These are phyloP conservation scores for Pseudocercospora ulei DNA, from an alignment of 2,329 filamentous ascomycete genomes.

Conservation along the genomic window DNA sequence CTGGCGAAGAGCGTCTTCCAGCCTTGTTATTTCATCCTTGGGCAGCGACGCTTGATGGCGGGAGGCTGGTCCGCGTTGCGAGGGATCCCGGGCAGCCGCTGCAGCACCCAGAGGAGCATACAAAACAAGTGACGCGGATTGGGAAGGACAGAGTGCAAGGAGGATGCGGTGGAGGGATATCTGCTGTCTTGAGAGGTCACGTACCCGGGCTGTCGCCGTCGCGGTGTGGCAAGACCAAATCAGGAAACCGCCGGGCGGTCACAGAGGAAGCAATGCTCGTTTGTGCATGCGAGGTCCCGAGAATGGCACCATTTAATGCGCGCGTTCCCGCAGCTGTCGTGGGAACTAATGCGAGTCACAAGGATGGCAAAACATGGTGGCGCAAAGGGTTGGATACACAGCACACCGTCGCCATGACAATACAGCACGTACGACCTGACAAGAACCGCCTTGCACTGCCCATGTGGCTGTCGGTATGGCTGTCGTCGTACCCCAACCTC, in stretches of 20 bases:
- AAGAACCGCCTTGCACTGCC: conserved; percentile 7
- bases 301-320: conserved; percentile 13
- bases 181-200: conserved; percentile 15
- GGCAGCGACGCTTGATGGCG: conserved; percentile 13
- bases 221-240: conserved; percentile 8
- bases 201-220: conserved; percentile 15
- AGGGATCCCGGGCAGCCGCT: conserved; percentile 25
- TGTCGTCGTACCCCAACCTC: conserved; percentile 5
- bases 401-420: conserved; percentile 9
- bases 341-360: conserved; percentile 16
- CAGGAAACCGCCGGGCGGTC: conserved; percentile 13
- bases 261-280: conserved; percentile 15
- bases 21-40: conserved; percentile 19
- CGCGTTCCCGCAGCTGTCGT: conserved; percentile 22
- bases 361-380: conserved; percentile 15
- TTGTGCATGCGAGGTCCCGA: conserved; percentile 17
- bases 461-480: conserved; percentile 9
- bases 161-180: conserved; percentile 13
- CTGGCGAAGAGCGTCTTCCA: conserved; percentile 18
- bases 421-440: neutral
- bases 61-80: conserved; percentile 16
- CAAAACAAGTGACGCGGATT: conserved; percentile 20
- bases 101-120: conserved; percentile 18
- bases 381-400: conserved; percentile 10
- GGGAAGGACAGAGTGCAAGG: conserved; percentile 12